Base-by-base conservation (phyloP, 106 monocot genomes). In the Iris macrosiphon region DNA sequence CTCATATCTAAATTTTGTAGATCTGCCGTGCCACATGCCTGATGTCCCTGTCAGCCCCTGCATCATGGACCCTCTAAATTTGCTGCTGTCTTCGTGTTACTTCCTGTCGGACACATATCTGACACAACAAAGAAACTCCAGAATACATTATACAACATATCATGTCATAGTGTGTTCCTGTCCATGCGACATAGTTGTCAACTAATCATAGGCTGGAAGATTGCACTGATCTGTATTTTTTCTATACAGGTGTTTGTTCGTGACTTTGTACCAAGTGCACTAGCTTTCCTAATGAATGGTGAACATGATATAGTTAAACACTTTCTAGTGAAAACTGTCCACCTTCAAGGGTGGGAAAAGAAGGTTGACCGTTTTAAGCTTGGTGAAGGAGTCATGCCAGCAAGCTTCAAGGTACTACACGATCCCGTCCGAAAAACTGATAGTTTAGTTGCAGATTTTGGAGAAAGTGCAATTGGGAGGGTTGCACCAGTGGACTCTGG, bases 401-500 rank as follows among this genome's bases (percentile, higher is more conserved):
- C 81, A 13, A 82, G 81, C 59, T 82, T 82, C 76, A 82, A 82
- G 42, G 81, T 82, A 22, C 44, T 76, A 34, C 81, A 82, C 52
- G 81, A 82, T 38, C 81, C 81, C 24, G 47, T 68, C 7, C 45
- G 63, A 41, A 68, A 76, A 56, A 82, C 72, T 2, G 81, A 82
- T 48, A 54, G 68, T 8, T 11, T 82, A 54, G 40, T 72, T 49
- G 81, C 81, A 12, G 81, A 82, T 69, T 82, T 82, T 45, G 81
- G 81, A 10, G 81, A 76, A 58, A 82, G 72, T 65, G 81, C 81
- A 7, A 82, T 82, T 45, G 81, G 81, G 32, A 72, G 81, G 40
- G 81, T 82, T 12, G 76, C 81, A 40, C 81, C 81, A 3, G 72
- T 82, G 16, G 81, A 82, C 60, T 82, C 81, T 65, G 81, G 81